Percentiles rank a stretch among this genome's conserved stretches.
Evolutionary conservation across 2,329 filamentous ascomycete species (phyloP).

Genomic region (Claviceps sp.): DNA sequence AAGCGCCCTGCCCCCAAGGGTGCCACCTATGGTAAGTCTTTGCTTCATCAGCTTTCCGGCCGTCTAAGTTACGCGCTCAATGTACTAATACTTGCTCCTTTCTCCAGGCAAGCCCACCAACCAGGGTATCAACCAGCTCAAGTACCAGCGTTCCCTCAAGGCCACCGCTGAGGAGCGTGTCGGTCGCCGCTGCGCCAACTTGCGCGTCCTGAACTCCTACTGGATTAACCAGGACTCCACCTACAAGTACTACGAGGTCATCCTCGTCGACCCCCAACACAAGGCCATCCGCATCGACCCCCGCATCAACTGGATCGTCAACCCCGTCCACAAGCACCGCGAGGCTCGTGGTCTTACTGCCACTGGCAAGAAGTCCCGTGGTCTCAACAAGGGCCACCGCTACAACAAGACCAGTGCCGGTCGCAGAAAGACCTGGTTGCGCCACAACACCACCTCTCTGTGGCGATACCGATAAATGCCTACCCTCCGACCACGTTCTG

Average conservation of each 20-base stretch:
- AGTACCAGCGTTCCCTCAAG: conserved; percentile 99
- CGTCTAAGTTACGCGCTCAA: background rate
- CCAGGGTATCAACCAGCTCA: conserved; percentile 99
- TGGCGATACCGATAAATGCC: conserved; percentile 82
- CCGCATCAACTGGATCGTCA: conserved; percentile 99
- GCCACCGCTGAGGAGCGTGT: conserved; percentile 99
- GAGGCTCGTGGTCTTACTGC: conserved; percentile 93
- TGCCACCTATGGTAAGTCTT: conserved; percentile 82
- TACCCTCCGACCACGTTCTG: conserved; percentile 4
- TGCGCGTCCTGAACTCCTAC: conserved; percentile 99
- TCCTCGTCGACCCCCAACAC: conserved; percentile 99
- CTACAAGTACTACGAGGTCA: conserved; percentile 99
- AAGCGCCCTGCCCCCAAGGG: conserved; percentile 95
- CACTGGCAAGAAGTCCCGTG: conserved; percentile 98
- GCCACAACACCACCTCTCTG: conserved; percentile 97
- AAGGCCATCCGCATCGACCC: conserved; percentile 98
- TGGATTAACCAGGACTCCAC: conserved; percentile 99
- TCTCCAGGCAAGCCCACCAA: conserved; percentile 94
- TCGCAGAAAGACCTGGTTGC: conserved; percentile 99
- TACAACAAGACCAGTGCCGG: conserved; percentile 98
- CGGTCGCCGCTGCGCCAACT: conserved; percentile 95
- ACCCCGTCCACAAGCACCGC: conserved; percentile 99
- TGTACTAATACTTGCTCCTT: background rate
- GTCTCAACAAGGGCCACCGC: conserved; percentile 97
- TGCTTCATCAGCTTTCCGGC: background rate